Base-by-base conservation (phyloP, 805 yeast genomes). In the Zygoascus bituminiphila region DNA sequence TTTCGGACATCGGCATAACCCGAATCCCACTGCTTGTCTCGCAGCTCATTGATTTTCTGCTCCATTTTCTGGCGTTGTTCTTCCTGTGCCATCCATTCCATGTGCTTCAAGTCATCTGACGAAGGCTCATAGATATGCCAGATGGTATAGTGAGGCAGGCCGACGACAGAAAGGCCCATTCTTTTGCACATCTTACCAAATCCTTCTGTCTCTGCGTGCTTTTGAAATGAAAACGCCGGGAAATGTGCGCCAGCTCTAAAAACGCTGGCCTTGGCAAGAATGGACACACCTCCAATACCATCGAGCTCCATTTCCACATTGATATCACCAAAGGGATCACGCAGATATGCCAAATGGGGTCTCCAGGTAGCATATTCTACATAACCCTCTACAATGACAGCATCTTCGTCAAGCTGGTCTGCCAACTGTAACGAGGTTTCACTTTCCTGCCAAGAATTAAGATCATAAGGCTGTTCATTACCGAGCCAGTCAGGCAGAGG, bases 51-150 rank as follows among this genome's bases (percentile, higher is more conserved):
- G 51, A 66, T 57, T 33, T 56, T 57, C 37, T 58, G 61, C 49
- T 70, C 71, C 49, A 56, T 53, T 41, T 66, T 68, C 45, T 60
- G 60, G 14, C 70, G 62, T 52, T 48, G 40, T 48, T 69, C 70
- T 52, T 70, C 72, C 47, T 64, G 63, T 12, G 70, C 72, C 74
- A 69, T 69, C 65, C 70, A 67, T 51, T 66, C 68, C 72, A 70
- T 71, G 60, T 85, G 88, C 65, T 82, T 79, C 68, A 91, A 72
- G 71, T 91, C 98, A 65, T 91, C 98, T 21, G 82, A 77, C 7
- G 95, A 84, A 17, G 98, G 98, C 70, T 91, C 98, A 66, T 91
- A 91, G 54, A 89, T 84, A 65, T 88, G 97, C 98, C 98, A 91
- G 49, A 91, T 84, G 37, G 88, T 95, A 64, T 91, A 91, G 68